Percentiles rank a stretch among this genome's conserved stretches.
Conservation (phyloP, 441 rosid genomes). For the Pelargonium australe region DNA sequence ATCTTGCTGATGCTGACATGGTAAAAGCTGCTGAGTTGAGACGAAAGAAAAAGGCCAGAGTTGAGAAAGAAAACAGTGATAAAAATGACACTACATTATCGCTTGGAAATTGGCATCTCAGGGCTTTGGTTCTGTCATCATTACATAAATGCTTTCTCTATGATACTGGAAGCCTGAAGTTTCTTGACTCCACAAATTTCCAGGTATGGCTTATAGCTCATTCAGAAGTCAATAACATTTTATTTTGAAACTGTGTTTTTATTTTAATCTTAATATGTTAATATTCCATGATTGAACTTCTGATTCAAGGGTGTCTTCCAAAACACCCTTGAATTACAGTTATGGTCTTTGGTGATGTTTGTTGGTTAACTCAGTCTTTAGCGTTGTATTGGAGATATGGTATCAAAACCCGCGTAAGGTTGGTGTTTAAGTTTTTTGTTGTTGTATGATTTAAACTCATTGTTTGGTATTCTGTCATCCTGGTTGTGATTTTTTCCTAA, state of each 20-base stretch:
- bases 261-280: too few species aligned
- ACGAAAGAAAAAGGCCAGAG: constrained; percentile 72
- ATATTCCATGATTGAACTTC: background rate
- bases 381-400: too few species aligned
- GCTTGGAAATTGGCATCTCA: constrained; percentile 72
- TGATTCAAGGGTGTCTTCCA: too few species aligned
- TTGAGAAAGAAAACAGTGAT: constrained; percentile 38
- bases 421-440: too few species aligned
- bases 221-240: background rate
- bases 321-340: too few species aligned
- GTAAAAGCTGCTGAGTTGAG: constrained; percentile 29
- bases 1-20: constrained; percentile 48
- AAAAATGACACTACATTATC: constrained; percentile 25
- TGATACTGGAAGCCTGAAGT: constrained; percentile 72
- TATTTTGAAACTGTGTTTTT: background rate
- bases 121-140: constrained; percentile 66
- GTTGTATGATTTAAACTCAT: too few species aligned
- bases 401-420: too few species aligned
- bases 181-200: constrained; percentile 75
- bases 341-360: too few species aligned
- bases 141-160: constrained; percentile 76
- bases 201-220: constrained; percentile 41
- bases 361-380: too few species aligned
- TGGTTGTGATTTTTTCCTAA: too few species aligned
- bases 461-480: too few species aligned